Conservation (phyloP, 2,329 filamentous ascomycete genomes). For the Colletotrichum horii region DNA sequence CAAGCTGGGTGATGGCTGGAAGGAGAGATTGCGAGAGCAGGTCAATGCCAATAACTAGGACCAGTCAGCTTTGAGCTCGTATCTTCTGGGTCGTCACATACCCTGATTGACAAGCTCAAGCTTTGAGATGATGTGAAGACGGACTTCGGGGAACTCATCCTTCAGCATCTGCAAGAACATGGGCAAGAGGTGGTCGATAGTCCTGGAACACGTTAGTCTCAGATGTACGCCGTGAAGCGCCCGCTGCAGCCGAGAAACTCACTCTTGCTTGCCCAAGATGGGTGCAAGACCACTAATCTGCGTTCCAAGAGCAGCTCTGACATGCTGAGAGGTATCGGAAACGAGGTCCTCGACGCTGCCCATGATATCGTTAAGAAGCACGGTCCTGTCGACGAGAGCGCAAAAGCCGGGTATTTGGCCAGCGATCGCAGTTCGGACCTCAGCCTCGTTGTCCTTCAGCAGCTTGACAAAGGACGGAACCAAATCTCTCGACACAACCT, state of each 20-base stretch:
- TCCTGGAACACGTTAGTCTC: constrained; percentile 56
- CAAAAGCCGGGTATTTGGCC: constrained; percentile 99
- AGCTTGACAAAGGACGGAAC: constrained; percentile 98
- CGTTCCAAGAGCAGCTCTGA: constrained; percentile 91
- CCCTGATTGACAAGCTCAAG: constrained; percentile 97
- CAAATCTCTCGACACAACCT: constrained; percentile 91
- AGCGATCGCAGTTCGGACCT: constrained; percentile 95
- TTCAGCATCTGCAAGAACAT: constrained; percentile 99
- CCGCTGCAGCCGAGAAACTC: constrained; percentile 43
- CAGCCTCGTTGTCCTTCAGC: constrained; percentile 95
- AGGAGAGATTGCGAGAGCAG: constrained; percentile 94
- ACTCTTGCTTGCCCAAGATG: constrained; percentile 98
- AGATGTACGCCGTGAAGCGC: not conserved
- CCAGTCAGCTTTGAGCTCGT: not conserved
- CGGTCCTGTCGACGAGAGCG: constrained; percentile 82
- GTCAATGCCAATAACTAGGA: constrained; percentile 92
- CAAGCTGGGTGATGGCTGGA: constrained; percentile 94
- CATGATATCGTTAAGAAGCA: constrained; percentile 95
- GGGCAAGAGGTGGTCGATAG: constrained; percentile 92
- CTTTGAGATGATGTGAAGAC: constrained; percentile 99
- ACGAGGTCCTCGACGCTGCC: constrained; percentile 94
- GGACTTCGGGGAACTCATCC: constrained; percentile 97
- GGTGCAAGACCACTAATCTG: constrained; percentile 97
- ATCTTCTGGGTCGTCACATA: constrained; percentile 40
- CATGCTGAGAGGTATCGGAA: constrained; percentile 94